Evolutionary conservation across 495 filamentous ascomycete species (phyloP), one percentile per base, ranked within the genome.

Genomic region (Lentithecium fluviatile): DNA sequence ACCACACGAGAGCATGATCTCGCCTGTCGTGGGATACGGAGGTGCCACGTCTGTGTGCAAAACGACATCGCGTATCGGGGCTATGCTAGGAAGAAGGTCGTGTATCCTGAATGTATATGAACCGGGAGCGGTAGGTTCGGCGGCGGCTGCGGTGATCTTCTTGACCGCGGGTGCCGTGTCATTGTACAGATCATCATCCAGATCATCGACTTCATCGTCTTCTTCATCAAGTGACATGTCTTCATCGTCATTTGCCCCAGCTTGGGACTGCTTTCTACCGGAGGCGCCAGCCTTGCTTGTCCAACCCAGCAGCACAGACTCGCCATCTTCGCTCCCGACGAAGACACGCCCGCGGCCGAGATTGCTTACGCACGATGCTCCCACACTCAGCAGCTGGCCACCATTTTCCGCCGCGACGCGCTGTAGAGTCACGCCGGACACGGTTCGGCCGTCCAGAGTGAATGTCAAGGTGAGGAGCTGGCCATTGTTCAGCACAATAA

Each of bases 371-470:
- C 86, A 89, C 3, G 88, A 86, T n/a, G 86, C 83, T 25, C 80
- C 76, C 32, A 82, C 82, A 24, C 79, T 79, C 58, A 95, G 72
- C 12, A 89, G 58, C 46, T 73, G 63, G 2, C 84, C 86, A 20
- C 87, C 88, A 0, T 80, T 69, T 40, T 88, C 82, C 45, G 74
- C 64, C 15, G 79, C 71, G 34, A 96, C 72, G 15, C 82, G 73
- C 48, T 82, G 83, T 46, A 98, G 71, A 5, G 80, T 82, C 29
- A 97, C 77, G 6, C 91, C 91, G 37, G 91, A 95, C 23, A 99
- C 90, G 8, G 90, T 94, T 45, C 93, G 82, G n/a, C 94, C 94
- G 71, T 96, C 91, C 49, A 96, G 82, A 57, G 83, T 86, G 75
- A 99, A 96, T 36, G 80, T 87, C 20, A 97, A 74, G 25, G 92